These are phyloP conservation scores for Raphanus hybrid DNA, from an alignment of 441 rosid genomes.

Conservation along the genomic window DNA sequence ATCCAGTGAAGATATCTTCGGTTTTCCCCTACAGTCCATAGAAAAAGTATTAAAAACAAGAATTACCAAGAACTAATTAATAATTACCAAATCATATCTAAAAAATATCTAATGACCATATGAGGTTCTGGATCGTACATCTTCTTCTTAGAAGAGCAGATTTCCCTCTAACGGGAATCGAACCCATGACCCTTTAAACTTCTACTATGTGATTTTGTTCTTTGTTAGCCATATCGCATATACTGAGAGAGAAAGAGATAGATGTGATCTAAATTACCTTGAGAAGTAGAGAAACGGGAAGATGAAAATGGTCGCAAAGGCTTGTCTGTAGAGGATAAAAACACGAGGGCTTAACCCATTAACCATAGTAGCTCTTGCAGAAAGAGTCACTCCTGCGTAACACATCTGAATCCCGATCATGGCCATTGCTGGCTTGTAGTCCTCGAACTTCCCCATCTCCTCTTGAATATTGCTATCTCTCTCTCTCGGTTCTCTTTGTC, in stretches of 20 bases:
- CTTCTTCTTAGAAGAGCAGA: no score
- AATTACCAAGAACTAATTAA: slow-evolving; percentile 14
- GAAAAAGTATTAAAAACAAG: background rate
- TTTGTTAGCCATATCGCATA: background rate
- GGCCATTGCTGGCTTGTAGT: slow-evolving; percentile 51
- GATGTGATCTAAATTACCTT: slow-evolving; percentile 32
- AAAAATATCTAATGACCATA: background rate
- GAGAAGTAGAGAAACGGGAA: slow-evolving; percentile 53
- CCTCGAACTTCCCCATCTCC: slow-evolving; percentile 46
- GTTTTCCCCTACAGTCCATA: slow-evolving; percentile 38
- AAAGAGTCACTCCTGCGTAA: slow-evolving; percentile 53
- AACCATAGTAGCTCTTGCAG: slow-evolving; percentile 50
- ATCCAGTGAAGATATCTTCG: slow-evolving; percentile 47
- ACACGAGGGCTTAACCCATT: slow-evolving; percentile 62
- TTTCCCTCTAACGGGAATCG: no score
- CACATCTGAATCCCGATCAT: slow-evolving; percentile 52
- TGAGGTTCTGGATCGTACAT: background rate
- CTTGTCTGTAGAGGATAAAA: slow-evolving; percentile 59
- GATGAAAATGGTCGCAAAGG: slow-evolving; percentile 55
- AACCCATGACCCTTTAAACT: no score
- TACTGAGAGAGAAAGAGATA: background rate
- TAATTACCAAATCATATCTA: background rate
- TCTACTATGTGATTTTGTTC: no score
- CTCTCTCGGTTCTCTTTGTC: slow-evolving; percentile 8
- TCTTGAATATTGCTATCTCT: slow-evolving; percentile 8